A percentile compares a stretch with the other conserved stretches of the same genome.
phyloP scores from a whole-genome alignment of 768 basidiomycete species.

The Russula sp. region DNA sequence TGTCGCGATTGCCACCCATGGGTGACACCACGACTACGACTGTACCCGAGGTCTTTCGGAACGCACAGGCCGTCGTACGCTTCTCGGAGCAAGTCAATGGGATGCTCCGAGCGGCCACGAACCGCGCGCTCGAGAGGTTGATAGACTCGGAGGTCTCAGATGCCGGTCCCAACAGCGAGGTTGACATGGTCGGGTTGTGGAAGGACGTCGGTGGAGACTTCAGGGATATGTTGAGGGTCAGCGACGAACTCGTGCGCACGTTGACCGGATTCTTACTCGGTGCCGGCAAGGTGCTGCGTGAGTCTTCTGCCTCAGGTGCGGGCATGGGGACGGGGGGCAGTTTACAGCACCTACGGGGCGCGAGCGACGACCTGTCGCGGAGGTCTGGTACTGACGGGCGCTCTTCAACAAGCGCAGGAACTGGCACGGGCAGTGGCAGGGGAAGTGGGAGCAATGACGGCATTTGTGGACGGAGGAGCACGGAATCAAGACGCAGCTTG shows the following conservation, averaged over 20 bases:
- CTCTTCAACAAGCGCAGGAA: constrained; percentile 24
- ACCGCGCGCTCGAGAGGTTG: constrained; percentile 61
- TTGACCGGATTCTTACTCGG: constrained; percentile 74
- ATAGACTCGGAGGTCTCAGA: constrained; percentile 70
- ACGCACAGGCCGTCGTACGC: constrained; percentile 57
- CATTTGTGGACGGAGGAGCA: constrained; percentile 38
- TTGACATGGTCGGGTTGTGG: constrained; percentile 56
- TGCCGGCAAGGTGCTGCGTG: constrained; percentile 62
- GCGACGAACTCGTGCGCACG: constrained; percentile 73
- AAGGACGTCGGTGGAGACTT: constrained; percentile 62
- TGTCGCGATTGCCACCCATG: constrained; percentile 49
- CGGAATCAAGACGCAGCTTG: constrained; percentile 44
- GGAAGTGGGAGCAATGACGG: constrained; percentile 51
- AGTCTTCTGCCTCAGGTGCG: constrained; percentile 34
- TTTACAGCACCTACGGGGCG: constrained; percentile 43
- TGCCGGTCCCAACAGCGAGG: constrained; percentile 29
- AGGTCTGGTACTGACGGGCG: constrained; percentile 32
- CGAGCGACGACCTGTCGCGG: constrained; percentile 44
- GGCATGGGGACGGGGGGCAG: constrained; percentile 24
- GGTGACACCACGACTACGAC: constrained; percentile 36
- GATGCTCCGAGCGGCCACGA: constrained; percentile 50
- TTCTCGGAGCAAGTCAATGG: constrained; percentile 63
- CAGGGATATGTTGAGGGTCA: constrained; percentile 61
- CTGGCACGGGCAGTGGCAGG: constrained; percentile 28
- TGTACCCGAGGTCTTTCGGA: constrained; percentile 50